Base-by-base conservation (phyloP, 1,284 basidiomycete genomes). In the Melampsora abietis-canadensis region DNA sequence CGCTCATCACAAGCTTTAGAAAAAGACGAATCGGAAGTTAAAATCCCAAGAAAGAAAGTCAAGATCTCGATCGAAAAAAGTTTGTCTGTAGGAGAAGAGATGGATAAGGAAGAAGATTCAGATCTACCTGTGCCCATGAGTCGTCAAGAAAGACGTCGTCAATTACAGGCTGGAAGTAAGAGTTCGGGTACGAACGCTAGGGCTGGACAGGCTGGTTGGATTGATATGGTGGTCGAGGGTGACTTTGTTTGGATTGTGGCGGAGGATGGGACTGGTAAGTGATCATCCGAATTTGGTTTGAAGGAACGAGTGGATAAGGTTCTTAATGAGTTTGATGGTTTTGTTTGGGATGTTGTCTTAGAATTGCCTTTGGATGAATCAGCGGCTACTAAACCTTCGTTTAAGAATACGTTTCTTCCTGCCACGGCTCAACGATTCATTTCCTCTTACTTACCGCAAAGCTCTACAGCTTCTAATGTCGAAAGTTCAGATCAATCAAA, bases 181-280 rank as follows among this genome's bases (percentile, higher is more conserved):
- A 76, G 70, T 77, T 77, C 66, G 31, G 40, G 1, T 59, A 76
- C 48, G 72, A 78, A 60, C 77, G 76, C 60, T 72, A 75, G 4
- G 54, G n/a, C n/a, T n/a, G n/a, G n/a, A n/a, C 78, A 34, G 76
- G 76, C 65, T 51, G 76, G 64, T 62, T 76, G 46, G 65, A 76
- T 79, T 72, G 78, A 79, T 76, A 77, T 80, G 70, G 76, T 78
- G 21, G 80, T 80, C 61, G 78, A 79, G 51, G 79, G 77, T 65
- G 78, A 80, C 7, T 61, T 79, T 40, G 80, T 81, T 64, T 79
- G 65, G 66, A 76, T 81, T 40, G 76, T 80, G n/a, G 47, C 64
- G 19, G 78, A 80, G 63, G 77, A 79, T 75, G 77, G 79, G 27
- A 69, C 78, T 62, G 79, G 79, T 80, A 62, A 65, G 77, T 63